Evolutionary conservation across 192 early-diverging fungal genomes (phyloP).

Genomic region (Dispira parvispora): DNA sequence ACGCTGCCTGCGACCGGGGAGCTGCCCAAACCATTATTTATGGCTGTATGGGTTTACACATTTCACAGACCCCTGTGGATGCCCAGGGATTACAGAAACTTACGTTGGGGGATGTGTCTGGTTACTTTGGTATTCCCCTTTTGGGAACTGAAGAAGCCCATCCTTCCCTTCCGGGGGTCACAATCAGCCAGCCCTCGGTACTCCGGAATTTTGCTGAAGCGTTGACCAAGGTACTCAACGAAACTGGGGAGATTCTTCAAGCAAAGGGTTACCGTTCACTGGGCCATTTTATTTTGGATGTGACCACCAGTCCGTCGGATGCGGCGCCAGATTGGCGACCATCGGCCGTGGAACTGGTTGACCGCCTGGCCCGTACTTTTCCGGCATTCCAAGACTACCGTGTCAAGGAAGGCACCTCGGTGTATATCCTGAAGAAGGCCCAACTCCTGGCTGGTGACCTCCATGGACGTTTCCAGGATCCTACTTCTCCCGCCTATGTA

Average conservation of each 20-base stretch:
- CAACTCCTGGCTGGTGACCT: slow-evolving; percentile 51
- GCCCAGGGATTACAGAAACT: slow-evolving; percentile 42
- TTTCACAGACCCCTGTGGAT: slow-evolving; percentile 38
- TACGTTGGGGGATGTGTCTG: slow-evolving; percentile 38
- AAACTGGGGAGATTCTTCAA: slow-evolving; percentile 47
- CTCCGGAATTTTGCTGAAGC: slow-evolving; percentile 43
- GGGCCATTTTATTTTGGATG: slow-evolving; percentile 52
- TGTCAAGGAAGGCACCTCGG: slow-evolving; percentile 24
- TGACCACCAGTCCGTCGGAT: slow-evolving; percentile 23
- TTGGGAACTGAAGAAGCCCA: slow-evolving; percentile 42
- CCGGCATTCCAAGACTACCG: slow-evolving; percentile 50
- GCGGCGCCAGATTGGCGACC: slow-evolving; percentile 15
- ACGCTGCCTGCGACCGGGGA: slow-evolving; percentile 40
- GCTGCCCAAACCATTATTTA: slow-evolving; percentile 63
- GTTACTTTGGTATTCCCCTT: slow-evolving; percentile 58
- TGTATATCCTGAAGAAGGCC: slow-evolving; percentile 67
- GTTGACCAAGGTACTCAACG: slow-evolving; percentile 46
- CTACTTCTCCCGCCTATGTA: slow-evolving; percentile 15
- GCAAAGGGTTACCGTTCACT: slow-evolving; percentile 40
- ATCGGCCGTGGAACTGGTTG: slow-evolving; percentile 34
- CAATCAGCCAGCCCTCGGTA: slow-evolving; percentile 41
- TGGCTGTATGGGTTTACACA: slow-evolving; percentile 70
- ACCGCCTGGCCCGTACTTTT: slow-evolving; percentile 40
- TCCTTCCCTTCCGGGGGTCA: slow-evolving; percentile 35
- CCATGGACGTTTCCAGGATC: slow-evolving; percentile 35